Evolutionary conservation across 2,329 filamentous ascomycete genomes (phyloP), one percentile per base, ranked within the genome.

Genomic region (Fusarium albosuccineum): DNA sequence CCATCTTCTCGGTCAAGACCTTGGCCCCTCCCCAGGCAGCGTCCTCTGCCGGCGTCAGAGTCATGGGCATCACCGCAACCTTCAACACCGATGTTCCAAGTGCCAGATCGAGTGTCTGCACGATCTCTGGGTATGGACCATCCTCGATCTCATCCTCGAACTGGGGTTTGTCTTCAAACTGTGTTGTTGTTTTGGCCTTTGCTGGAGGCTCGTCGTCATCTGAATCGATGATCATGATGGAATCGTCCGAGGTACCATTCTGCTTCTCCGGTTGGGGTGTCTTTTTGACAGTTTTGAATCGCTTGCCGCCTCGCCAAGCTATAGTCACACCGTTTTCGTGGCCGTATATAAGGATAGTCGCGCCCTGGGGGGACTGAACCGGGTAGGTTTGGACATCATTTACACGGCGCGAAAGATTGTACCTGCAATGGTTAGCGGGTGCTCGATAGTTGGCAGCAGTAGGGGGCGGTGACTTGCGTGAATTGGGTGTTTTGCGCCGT

Each of bases 161-260:
- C 60, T 87, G 82, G 8, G 87, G 85, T 57, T 83, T 84, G 71
- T 89, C 86, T 56, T 84, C 81, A 58, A 79, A 81, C n/a, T 75
- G 73, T 10, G 71, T 66, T 36, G 70, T 48, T 42, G 64, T 64
- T 64, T 77, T 69, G 50, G 77, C 67, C 51, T 81, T 78, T 16
- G 78, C 61, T 2, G 79, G 67, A 2, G 78, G 72, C 29, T 82
- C 82, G 30, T 89, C 87, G 8, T 89, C 86, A 68, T 90, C 88
- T 1, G 86, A 89, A 70, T 90, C 88, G 55, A 90, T 83, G 14
- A 89, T 82, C 84, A 90, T 89, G 29, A 90, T 81, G 5, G 83
- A 79, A 71, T 88, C 86, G 16, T 84, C 82, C 4, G 75, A 73
- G 0, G 78, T 68, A 11, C 87, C 87, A 66, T 89, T 89, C 46